Evolutionary conservation across 352 stramenopile species (phyloP), one percentile per base, ranked within the genome.

Genomic region (Phytopythium vexans): DNA sequence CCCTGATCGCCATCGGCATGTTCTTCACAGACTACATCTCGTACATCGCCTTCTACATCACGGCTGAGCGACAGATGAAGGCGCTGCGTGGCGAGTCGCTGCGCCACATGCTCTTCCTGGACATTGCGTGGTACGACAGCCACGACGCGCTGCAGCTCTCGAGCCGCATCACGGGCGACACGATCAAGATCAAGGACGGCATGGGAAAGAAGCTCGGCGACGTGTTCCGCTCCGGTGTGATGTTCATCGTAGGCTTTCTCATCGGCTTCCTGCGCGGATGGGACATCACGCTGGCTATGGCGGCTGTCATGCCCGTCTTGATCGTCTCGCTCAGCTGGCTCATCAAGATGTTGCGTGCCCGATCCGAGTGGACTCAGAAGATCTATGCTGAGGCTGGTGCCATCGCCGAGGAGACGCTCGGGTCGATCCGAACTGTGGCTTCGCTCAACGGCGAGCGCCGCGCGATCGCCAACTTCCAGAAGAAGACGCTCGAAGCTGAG

Each of bases 401-500:
- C 3, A 58, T 86, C 15, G 77, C 74, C 4, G 77, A 88, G 45
- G 77, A 88, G 36, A 88, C 74, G 8, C 52, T 88, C 12, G 59
- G 69, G 37, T 68, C 72, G n/a, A 88, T 88, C 34, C 77, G 74
- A 49, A 87, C 76, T 1, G 63, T 86, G 11, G 64, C 58, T 14
- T 81, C 71, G 6, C 50, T 75, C 15, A 82, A 81, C 34, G 69
- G 50, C 12, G 74, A 82, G 56, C 36, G 52, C 40, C 66, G 59
- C 12, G 72, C 72, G 31, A 77, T 86, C 41, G 40, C 47, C 0
- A 80, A 68, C 51, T 86, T 72, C 53, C 47, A 68, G 3, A 36
- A 35, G n/a, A 69, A 76, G n/a, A 48, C 57, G 4, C n/a, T 56
- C 3, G 43, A 54, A 0, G 74, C 62, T 0, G 68, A 86, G 45